A percentile compares a stretch with the other conserved stretches of the same genome.
phyloP scores from a whole-genome alignment of 257 asterid species.

The Plantago ovata region DNA sequence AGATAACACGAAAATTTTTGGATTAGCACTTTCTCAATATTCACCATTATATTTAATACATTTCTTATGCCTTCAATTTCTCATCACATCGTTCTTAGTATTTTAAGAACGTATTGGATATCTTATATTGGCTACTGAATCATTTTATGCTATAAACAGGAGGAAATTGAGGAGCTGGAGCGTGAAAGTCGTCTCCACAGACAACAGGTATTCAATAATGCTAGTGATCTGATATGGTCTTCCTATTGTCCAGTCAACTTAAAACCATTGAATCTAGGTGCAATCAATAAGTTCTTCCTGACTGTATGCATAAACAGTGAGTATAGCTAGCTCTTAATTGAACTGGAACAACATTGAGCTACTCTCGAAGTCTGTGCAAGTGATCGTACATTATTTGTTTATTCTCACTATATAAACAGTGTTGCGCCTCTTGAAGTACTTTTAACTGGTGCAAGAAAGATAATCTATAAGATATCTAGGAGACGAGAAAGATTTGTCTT shows the following conservation, averaged over 20 bases:
- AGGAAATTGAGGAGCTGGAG: conserved; percentile 98
- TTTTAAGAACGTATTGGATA: neutral
- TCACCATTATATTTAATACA: neutral
- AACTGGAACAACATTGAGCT: no score
- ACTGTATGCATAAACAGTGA: neutral
- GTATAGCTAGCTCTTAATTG: neutral
- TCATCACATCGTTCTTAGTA: neutral
- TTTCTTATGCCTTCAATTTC: neutral
- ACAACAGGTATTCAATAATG: conserved; percentile 66
- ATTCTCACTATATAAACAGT: no score
- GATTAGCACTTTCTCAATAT: no score
- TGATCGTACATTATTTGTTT: no score
- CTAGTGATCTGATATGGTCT: conserved; percentile 17
- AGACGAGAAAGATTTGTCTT: no score
- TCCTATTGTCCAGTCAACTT: conserved; percentile 6
- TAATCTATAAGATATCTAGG: no score
- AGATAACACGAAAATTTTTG: no score
- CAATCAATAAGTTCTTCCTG: conserved; percentile 6
- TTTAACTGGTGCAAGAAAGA: no score
- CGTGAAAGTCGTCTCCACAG: conserved; percentile 93
- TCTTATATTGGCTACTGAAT: conserved; percentile 2
- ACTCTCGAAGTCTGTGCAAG: no score
- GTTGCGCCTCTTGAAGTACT: no score
- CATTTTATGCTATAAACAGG: conserved; percentile 45
- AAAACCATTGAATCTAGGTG: neutral